These are phyloP conservation scores for Pluteus cervinus DNA, from an alignment of 768 basidiomycete species.

Conservation along the genomic window DNA sequence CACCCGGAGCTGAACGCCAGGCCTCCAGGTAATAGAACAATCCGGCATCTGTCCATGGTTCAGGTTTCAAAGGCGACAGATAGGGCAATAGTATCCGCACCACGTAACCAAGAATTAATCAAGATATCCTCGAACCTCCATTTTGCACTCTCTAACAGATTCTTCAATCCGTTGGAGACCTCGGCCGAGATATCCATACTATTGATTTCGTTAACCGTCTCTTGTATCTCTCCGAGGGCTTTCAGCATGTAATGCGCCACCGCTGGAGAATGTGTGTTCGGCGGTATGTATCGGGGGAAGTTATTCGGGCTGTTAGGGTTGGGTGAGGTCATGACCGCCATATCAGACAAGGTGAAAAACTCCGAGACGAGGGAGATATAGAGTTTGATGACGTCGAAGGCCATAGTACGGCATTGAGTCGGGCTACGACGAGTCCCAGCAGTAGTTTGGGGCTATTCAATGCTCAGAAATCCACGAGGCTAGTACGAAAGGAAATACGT, in stretches of 20 bases:
- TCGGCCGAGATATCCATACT: constrained; percentile 80
- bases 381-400: constrained; percentile 77
- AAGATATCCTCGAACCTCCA: constrained; percentile 89
- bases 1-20: constrained; percentile 65
- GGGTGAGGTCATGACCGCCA: constrained; percentile 58
- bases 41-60: constrained; percentile 57
- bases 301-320: constrained; percentile 30
- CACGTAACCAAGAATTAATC: constrained; percentile 74
- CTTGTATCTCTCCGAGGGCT: constrained; percentile 80
- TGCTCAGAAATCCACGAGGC: constrained; percentile 5
- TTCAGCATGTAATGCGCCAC: constrained; percentile 76
- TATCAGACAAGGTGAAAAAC: constrained; percentile 72
- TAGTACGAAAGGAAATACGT: constrained; percentile 11
- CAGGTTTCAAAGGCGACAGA: neutral
- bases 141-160: constrained; percentile 70
- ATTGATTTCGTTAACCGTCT: constrained; percentile 76
- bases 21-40: constrained; percentile 80
- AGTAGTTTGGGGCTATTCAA: constrained; percentile 21
- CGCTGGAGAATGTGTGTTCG: constrained; percentile 74
- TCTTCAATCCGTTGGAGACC: constrained; percentile 57
- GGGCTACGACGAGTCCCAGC: constrained; percentile 68
- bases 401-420: constrained; percentile 81
- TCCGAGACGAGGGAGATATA: constrained; percentile 83
- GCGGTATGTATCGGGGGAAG: constrained; percentile 55
- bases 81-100: constrained; percentile 34